These are phyloP conservation scores for Pythium coloratum DNA, from an alignment of 352 stramenopile genomes.

Conservation along the genomic window DNA sequence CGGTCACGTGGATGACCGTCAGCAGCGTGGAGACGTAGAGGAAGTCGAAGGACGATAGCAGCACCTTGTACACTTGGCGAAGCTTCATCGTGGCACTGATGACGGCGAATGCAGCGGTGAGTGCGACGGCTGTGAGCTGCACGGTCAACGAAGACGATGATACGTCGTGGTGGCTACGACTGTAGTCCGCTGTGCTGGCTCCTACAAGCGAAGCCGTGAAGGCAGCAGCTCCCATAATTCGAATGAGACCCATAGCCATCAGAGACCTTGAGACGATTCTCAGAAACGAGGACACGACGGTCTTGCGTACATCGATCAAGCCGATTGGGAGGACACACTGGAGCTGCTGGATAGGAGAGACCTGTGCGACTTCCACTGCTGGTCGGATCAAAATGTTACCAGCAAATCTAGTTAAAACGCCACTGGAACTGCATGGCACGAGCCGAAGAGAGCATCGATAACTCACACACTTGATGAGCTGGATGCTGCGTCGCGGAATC, in stretches of 20 bases:
- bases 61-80: not conserved
- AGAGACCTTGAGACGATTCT: not conserved
- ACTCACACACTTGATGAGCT: no score
- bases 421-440: not conserved
- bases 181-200: not conserved
- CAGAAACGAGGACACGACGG: not conserved
- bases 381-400: no score
- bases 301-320: not conserved
- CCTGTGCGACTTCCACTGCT: not conserved
- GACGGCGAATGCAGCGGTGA: not conserved
- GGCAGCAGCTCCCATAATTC: not conserved
- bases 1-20: conserved; percentile 10
- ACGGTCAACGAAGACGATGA: not conserved
- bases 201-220: not conserved
- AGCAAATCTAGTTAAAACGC: no score
- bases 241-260: not conserved
- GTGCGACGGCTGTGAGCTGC: no score
- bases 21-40: conserved; percentile 20
- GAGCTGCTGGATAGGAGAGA: not conserved
- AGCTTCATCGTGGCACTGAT: not conserved
- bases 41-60: conserved; percentile 16
- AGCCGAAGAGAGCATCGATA: no score
- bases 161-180: not conserved
- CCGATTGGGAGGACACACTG: not conserved
- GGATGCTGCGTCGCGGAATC: no score